Evolutionary conservation across 208 protist species (phyloP).

Genomic region (Trypanosoma platydactyli): DNA sequence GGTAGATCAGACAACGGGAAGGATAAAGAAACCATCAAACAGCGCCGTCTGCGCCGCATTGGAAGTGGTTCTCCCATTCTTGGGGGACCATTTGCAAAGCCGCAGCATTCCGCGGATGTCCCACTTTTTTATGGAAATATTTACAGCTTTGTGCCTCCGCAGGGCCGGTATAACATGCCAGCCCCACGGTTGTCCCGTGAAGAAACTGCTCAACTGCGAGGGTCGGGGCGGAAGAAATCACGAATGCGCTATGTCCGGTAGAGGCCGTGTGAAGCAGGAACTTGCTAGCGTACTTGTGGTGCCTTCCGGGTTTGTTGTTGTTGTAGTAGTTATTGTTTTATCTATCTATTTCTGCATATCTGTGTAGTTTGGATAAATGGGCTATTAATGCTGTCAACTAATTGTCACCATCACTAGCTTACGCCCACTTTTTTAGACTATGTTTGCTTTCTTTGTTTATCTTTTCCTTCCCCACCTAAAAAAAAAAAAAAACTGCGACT

Average conservation of each 20-base stretch:
- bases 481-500: no score
- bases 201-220: slow-evolving; percentile 35
- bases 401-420: no score
- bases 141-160: slow-evolving; percentile 64
- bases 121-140: slow-evolving; percentile 72
- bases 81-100: slow-evolving; percentile 31
- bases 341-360: no score
- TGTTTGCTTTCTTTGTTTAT: no score
- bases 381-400: no score
- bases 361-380: no score
- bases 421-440: no score
- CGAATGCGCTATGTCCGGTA: slow-evolving; percentile 28
- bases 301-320: no score
- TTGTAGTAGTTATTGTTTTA: no score
- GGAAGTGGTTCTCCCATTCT: slow-evolving; percentile 11
- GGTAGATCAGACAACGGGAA: neutral
- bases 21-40: slow-evolving; percentile 1
- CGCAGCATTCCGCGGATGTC: slow-evolving; percentile 55
- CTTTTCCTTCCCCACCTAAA: no score
- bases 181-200: slow-evolving; percentile 46
- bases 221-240: slow-evolving; percentile 21
- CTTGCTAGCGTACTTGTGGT: no score
- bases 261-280: neutral
- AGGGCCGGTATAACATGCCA: slow-evolving; percentile 67
- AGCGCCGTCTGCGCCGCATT: slow-evolving; percentile 8